Base-by-base conservation (phyloP, 1,139 yeast species). In the Protomyces pachydermus region DNA sequence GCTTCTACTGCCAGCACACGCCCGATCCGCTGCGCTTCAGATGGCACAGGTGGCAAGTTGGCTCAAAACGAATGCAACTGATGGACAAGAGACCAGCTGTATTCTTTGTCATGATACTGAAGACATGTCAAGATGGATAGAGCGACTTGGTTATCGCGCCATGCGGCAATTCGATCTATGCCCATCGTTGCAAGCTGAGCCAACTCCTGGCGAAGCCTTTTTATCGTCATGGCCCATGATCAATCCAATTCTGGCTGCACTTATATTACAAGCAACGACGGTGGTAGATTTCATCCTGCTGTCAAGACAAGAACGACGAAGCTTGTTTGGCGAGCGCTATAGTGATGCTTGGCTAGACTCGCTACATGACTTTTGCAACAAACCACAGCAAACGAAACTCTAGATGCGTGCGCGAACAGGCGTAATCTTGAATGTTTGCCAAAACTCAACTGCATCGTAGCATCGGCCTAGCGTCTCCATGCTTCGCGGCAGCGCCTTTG, bases 401-500 rank as follows among this genome's bases (percentile, higher is more conserved):
- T 28, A 58, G 35, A 58, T 58, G 14, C 62, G 45, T 6, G 62
- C 62, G 9, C 62, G 42, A 2, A 58, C 62, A 55, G 62, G 62
- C 45, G 53, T 42, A 37, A 58, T 23, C 5, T 52, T 23, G 23
- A 58, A 58, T 3, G 56, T 51, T 18, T 39, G 52, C 62, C 62
- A 58, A 42, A 58, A 58, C 23, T 58, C 62, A 6, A 55, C 46
- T 3, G 62, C 53, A 42, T 58, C 62, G 32, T 58, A 58, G 28
- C 62, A 58, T 25, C 62, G 62, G 16, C 62, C 62, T 2, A 58
- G 20, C 20, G 34, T 16, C 25, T 58, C 56, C 62, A 58, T 58
- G 9, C 56, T 50, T 1, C 62, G 53, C 34, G 62, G 62, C 35
- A 58, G 38, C 9, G 56, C 62, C 34, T 52, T 18, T 48, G 52